Evolutionary conservation across 129 eudicot species (phyloP).

Genomic region (Ambrosia artemisiifolia): DNA sequence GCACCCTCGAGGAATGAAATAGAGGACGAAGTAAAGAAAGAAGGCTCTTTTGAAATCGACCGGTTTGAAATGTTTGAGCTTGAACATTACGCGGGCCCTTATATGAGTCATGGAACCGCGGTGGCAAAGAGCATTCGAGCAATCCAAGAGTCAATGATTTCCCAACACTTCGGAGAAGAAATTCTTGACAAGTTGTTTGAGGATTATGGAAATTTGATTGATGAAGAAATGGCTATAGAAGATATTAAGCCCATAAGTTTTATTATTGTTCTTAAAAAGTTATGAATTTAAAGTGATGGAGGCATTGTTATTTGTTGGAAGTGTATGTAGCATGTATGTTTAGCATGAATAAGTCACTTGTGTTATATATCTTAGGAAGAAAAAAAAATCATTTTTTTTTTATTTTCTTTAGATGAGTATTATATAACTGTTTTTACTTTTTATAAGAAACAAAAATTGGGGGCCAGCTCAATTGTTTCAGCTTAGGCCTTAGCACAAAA

Average conservation of each 20-base stretch:
- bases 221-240: constrained; percentile 56
- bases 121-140: constrained; percentile 83
- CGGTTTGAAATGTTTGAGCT: constrained; percentile 55
- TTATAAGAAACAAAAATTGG: too few relatives aligned
- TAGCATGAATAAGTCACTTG: background rate
- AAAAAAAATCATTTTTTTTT: too few relatives aligned
- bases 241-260: constrained; percentile 55
- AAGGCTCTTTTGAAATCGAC: constrained; percentile 63
- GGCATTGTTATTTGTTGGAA: constrained; percentile 4
- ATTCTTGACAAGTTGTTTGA: constrained; percentile 58
- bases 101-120: constrained; percentile 59
- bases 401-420: too few relatives aligned
- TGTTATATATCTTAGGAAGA: too few relatives aligned
- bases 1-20: constrained; percentile 76
- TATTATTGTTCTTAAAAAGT: constrained; percentile 47
- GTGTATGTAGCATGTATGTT: background rate
- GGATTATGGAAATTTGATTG: constrained; percentile 56
- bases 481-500: too few relatives aligned
- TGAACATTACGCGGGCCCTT: constrained; percentile 38
- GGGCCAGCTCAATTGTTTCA: too few relatives aligned
- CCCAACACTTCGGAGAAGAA: constrained; percentile 76
- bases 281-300: constrained; percentile 17
- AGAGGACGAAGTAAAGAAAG: constrained; percentile 52
- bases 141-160: constrained; percentile 84
- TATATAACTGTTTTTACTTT: too few relatives aligned